Evolutionary conservation across 2,329 filamentous ascomycete species (phyloP), one percentile per base, ranked within the genome.

Genomic region (Myriosclerotinia duriaeana): DNA sequence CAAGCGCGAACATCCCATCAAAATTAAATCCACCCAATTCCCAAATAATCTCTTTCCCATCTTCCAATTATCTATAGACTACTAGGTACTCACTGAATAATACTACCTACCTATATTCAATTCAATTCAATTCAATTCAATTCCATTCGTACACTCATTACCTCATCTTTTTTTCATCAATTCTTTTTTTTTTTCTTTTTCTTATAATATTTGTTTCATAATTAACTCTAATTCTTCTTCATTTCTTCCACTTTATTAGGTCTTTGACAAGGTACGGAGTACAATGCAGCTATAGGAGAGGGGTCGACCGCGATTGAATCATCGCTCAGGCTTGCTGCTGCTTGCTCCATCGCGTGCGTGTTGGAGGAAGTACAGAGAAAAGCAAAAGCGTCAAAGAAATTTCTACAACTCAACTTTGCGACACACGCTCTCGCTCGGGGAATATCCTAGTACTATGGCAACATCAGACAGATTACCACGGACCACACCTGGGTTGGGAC

Each of bases 381-480:
- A 61, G 12, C n/a, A 50, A 14, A 38, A 50, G 44, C 2, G n/a
- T 50, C 34, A 7, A n/a, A n/a, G 36, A 12, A 17, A 53, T 53
- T 53, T n/a, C 6, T 22, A 20, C 52, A 36, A 34, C 30, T 38
- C n/a, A 9, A 44, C 64, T 22, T 42, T 53, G 52, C 63, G 54
- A 65, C 34, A 50, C 58, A 26, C 12, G 30, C 36, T 63, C 26
- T 26, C 62, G 64, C 59, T 58, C 42, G 53, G 52, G 53, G 48
- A 30, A 56, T 50, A 64, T 64, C 65, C 54, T 46, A 53, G 64
- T 60, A 52, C 22, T 42, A 69, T 69, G 70, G 67, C 67, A 53
- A 40, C 65, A 54, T 62, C 67, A 55, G 68, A 71, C 62, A 50
- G 64, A 64, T 53, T 54, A 64, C 65, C 69, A 63, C 66, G 64